phyloP scores from a whole-genome alignment of 768 basidiomycete species.

The Auriculariales sp. region DNA sequence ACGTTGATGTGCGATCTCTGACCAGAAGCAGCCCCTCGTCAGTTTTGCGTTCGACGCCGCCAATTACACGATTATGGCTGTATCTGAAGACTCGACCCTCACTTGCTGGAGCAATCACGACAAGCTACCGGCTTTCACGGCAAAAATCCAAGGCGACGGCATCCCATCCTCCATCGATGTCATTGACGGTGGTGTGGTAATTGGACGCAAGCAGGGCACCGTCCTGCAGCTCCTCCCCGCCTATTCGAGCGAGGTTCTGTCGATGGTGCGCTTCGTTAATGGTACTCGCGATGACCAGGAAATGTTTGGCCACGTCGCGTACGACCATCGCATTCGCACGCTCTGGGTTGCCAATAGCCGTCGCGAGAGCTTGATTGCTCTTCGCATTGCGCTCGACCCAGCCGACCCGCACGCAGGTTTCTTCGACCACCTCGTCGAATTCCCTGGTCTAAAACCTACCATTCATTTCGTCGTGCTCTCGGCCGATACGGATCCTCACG shows the following conservation, averaged over 20 bases:
- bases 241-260: conserved; percentile 55
- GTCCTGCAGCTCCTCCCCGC: conserved; percentile 71
- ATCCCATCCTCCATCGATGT: conserved; percentile 71
- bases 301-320: conserved; percentile 81
- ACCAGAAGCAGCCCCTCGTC: conserved; percentile 45
- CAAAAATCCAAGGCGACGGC: conserved; percentile 68
- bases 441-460: conserved; percentile 68
- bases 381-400: conserved; percentile 55
- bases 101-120: conserved; percentile 75
- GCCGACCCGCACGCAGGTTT: conserved; percentile 44
- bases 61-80: conserved; percentile 64
- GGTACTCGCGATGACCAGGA: conserved; percentile 56
- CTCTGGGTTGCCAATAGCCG: conserved; percentile 81
- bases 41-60: conserved; percentile 76
- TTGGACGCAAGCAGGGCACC: conserved; percentile 75
- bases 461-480: conserved; percentile 84
- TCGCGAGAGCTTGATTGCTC: conserved; percentile 69
- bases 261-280: conserved; percentile 68
- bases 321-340: conserved; percentile 73
- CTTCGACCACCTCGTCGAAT: conserved; percentile 75
- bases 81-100: conserved; percentile 69
- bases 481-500: conserved; percentile 68
- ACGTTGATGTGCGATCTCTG: not conserved
- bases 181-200: conserved; percentile 72
- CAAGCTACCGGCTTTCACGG: conserved; percentile 56